Base-by-base conservation (phyloP, 75 land plant genomes). In the Picea sitchensis region DNA sequence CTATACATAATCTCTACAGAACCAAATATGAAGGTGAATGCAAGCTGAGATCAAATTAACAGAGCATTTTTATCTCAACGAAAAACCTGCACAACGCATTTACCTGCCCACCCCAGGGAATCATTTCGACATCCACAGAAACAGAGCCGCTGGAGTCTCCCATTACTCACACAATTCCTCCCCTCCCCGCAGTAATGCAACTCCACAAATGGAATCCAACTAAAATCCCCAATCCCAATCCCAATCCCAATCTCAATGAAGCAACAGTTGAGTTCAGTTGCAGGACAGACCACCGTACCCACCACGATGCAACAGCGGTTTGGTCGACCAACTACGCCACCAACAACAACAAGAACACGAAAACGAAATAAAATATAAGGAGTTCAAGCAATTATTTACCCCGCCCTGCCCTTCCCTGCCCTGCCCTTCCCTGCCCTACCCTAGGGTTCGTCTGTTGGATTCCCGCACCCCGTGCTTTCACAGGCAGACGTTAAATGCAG, bases 91-190 rank as follows among this genome's bases (percentile, higher is more conserved):
- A 30, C 78, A 65, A 67, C 47, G 14, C 76, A 76, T 20, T 20
- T 26, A 87, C 93, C 89, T 91, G 88, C 79, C 93, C 91, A 8
- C 91, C 90, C 81, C 88, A 86, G 38, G 88, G 88, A 81, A 90
- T 85, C 75, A 83, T 88, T 47, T 90, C 92, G 64, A 90, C 76
- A 65, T 92, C 90, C 14, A 89, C 63, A n/a, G 87, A 82, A 58
- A 89, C 80, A 20, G 89, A 89, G 44, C 90, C 89, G 78, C 82
- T 81, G 60, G 87, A 91, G 0, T 89, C 91, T 2, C 79, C 82
- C 93, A 87, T 87, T 75, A 75, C 83, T 75, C 36, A 20, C 31
- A 65, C 34, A 31, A 31, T 18, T 69, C 20, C 13, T 15, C 12
- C 73, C 51, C 54, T 47, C 7, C 18, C 9, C 17, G 2, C 54